A percentile compares a stretch with the other conserved stretches of the same genome.
Evolutionary conservation across 208 protist species (phyloP).

Genomic region (Crithidia thermophila): DNA sequence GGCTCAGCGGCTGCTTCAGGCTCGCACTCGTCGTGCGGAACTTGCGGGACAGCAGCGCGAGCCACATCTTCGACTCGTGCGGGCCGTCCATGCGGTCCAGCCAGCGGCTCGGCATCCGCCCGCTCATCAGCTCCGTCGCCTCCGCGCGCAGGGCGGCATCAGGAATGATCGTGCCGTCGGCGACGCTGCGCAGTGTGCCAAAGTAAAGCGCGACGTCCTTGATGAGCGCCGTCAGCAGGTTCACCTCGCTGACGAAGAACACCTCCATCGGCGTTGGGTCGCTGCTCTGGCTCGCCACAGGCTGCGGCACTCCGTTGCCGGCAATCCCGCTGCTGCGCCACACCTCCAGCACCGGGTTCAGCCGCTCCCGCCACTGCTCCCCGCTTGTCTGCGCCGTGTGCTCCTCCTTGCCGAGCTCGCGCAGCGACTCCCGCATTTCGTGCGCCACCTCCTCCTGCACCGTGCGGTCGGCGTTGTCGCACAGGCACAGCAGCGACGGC

Average conservation of each 20-base stretch:
- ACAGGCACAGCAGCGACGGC: conserved; percentile 88
- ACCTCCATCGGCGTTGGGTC: conserved; percentile 82
- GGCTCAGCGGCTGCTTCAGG: conserved; percentile 41
- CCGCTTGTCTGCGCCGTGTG: conserved; percentile 20
- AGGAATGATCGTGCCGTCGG: conserved; percentile 88
- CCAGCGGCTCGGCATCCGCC: conserved; percentile 89
- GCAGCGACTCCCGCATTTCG: conserved; percentile 72
- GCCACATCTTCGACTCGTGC: conserved; percentile 77
- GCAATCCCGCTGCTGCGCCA: conserved; percentile 70
- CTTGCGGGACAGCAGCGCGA: conserved; percentile 70
- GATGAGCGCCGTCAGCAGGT: conserved; percentile 67
- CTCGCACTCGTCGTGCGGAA: conserved; percentile 40
- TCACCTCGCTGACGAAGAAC: conserved; percentile 93
- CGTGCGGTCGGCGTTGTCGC: conserved; percentile 92
- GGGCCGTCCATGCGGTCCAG: conserved; percentile 86
- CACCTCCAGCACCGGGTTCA: conserved; percentile 84
- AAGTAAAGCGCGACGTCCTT: conserved; percentile 68
- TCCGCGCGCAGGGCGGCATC: conserved; percentile 53
- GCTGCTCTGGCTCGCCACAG: conserved; percentile 19
- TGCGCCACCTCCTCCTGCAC: conserved; percentile 84
- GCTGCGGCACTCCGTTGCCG: conserved; percentile 1
- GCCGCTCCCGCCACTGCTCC: conserved; percentile 75
- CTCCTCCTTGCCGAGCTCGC: conserved; percentile 51
- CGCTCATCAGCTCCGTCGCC: conserved; percentile 79
- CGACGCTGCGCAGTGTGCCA: conserved; percentile 61